Evolutionary conservation across 495 filamentous ascomycete genomes (phyloP).

Genomic region (Aeminium ludgeri): DNA sequence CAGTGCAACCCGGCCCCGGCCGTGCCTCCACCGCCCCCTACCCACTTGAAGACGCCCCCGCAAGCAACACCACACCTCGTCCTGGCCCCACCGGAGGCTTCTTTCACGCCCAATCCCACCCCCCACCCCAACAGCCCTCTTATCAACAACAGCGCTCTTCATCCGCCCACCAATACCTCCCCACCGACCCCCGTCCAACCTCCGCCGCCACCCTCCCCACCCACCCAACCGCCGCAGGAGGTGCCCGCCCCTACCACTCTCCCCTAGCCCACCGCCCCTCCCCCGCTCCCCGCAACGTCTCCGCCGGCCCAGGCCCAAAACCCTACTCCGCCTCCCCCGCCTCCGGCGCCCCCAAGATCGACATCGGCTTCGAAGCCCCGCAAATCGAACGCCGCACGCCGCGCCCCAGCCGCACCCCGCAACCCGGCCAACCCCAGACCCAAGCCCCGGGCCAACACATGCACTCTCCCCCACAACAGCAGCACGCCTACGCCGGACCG

Average conservation of each 20-base stretch:
- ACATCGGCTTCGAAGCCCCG: slow-evolving; percentile 22
- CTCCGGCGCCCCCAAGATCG: slow-evolving; percentile 3
- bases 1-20: slow-evolving; percentile 13
- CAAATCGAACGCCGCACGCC: slow-evolving; percentile 15
- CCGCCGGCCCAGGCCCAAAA: background rate
- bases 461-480: background rate
- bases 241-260: background rate
- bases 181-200: slow-evolving; percentile 1
- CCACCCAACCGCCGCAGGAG: background rate
- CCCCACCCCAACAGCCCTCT: slow-evolving; percentile 21
- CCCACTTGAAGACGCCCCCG: slow-evolving; percentile 32
- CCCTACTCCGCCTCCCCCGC: background rate
- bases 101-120: slow-evolving; percentile 18
- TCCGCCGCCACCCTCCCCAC: slow-evolving; percentile 3
- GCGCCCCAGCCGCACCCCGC: background rate
- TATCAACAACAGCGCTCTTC: too few relatives aligned
- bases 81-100: slow-evolving; percentile 27
- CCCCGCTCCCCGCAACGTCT: background rate
- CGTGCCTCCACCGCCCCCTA: slow-evolving; percentile 33
- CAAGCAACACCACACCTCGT: slow-evolving; percentile 17
- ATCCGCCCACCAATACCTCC: too few relatives aligned
- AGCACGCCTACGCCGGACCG: background rate
- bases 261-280: background rate
- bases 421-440: background rate
- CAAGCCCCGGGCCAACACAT: background rate